Evolutionary conservation across 257 asterid genomes (phyloP).

Genomic region (Mitragyna speciosa): DNA sequence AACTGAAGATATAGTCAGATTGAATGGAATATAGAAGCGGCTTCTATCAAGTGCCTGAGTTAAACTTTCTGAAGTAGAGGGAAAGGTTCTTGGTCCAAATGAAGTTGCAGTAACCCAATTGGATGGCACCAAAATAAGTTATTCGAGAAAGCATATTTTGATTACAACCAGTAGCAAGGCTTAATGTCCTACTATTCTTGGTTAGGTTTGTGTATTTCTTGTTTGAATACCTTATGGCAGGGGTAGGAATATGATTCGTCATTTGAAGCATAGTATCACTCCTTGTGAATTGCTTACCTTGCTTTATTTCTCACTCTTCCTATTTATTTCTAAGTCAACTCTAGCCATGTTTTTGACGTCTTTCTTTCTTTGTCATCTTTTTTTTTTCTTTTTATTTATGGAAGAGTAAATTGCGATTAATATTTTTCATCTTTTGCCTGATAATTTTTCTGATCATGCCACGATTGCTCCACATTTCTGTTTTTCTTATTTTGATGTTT

Average conservation of each 20-base stretch:
- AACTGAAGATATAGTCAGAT: constrained; percentile 99
- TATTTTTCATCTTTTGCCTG: too few relatives aligned
- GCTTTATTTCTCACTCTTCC: background rate
- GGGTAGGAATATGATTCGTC: background rate
- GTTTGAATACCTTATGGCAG: background rate
- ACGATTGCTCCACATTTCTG: background rate
- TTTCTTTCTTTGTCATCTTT: too few relatives aligned
- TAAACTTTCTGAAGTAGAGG: constrained; percentile 96
- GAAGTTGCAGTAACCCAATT: constrained; percentile 85
- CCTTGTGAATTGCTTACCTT: background rate
- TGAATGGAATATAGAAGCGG: constrained; percentile 84
- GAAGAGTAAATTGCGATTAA: background rate
- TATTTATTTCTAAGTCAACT: constrained; percentile 3
- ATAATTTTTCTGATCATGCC: background rate
- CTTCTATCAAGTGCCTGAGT: constrained; percentile 86
- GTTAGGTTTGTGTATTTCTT: constrained; percentile 50
- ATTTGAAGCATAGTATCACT: background rate
- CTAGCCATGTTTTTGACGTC: background rate
- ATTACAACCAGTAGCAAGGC: constrained; percentile 96
- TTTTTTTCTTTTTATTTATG: background rate
- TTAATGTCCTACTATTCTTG: constrained; percentile 73
- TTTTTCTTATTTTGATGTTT: background rate
- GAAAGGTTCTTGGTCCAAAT: constrained; percentile 85
- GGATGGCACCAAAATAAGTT: constrained; percentile 90
- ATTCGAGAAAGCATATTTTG: constrained; percentile 81